Conservation (phyloP, 768 basidiomycete genomes). For the Podaxis sp. region DNA sequence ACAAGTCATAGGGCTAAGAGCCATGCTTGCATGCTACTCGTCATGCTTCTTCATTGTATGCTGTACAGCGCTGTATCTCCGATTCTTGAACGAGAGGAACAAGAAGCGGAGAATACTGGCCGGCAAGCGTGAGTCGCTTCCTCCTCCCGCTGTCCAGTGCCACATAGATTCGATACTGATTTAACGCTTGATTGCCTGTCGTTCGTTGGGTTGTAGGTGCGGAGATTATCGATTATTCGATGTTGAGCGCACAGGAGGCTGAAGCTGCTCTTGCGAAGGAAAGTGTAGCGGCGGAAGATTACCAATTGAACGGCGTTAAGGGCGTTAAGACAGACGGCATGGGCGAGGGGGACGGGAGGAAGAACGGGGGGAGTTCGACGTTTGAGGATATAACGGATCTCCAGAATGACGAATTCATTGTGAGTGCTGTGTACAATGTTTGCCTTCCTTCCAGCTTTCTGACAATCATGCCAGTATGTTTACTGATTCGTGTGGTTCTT, state of each 20-base stretch:
- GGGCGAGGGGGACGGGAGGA: conserved; percentile 4
- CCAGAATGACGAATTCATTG: conserved; percentile 23
- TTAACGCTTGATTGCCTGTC: too few species aligned
- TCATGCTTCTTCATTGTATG: conserved; percentile 16
- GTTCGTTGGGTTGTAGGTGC: conserved; percentile 4
- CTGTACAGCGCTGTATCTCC: conserved; percentile 16
- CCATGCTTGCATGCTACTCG: conserved; percentile 16
- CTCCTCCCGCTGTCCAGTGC: not conserved
- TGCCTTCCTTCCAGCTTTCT: not conserved
- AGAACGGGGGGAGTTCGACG: conserved; percentile 12
- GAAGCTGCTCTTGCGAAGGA: not conserved
- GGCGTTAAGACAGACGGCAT: not conserved
- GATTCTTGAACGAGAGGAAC: conserved; percentile 18
- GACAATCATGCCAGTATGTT: not conserved
- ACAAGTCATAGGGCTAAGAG: not conserved
- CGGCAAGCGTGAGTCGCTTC: conserved; percentile 16
- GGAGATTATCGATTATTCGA: conserved; percentile 17
- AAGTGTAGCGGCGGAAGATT: not conserved
- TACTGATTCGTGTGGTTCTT: not conserved
- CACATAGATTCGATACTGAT: too few species aligned
- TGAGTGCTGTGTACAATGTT: conserved; percentile 7
- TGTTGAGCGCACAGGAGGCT: conserved; percentile 10
- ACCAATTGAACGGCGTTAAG: not conserved
- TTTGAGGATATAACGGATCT: conserved; percentile 23
- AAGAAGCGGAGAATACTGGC: conserved; percentile 15